A percentile compares a stretch with the other conserved stretches of the same genome.
phyloP scores from a whole-genome alignment of 1,284 basidiomycete species.

The Puccinia coronata region DNA sequence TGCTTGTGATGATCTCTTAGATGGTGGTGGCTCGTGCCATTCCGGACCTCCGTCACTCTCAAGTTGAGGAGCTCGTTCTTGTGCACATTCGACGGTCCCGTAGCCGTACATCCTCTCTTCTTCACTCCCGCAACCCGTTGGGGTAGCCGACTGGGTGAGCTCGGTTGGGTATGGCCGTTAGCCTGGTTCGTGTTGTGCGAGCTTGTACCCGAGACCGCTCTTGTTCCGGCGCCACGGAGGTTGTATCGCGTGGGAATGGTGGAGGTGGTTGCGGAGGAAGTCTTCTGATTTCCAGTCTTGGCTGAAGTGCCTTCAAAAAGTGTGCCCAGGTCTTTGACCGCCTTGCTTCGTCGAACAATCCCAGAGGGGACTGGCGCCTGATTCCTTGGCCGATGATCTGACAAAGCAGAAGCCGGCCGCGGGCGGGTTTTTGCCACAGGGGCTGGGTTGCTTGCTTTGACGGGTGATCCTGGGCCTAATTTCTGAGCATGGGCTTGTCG shows the following conservation, averaged over 20 bases:
- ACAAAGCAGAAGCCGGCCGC: slow-evolving; percentile 32
- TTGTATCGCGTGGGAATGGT: slow-evolving; percentile 26
- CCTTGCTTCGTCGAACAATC: slow-evolving; percentile 25
- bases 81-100: slow-evolving; percentile 5
- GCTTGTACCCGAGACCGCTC: slow-evolving; percentile 41
- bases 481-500: slow-evolving; percentile 17
- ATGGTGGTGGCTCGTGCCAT: slow-evolving; percentile 22
- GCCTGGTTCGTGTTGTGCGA: neutral
- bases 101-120: slow-evolving; percentile 36
- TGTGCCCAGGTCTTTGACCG: slow-evolving; percentile 38
- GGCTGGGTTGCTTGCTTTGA: slow-evolving; percentile 6
- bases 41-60: neutral
- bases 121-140: slow-evolving; percentile 19
- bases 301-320: slow-evolving; percentile 29
- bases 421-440: neutral
- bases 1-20: slow-evolving; percentile 5
- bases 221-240: neutral
- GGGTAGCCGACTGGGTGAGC: slow-evolving; percentile 14
- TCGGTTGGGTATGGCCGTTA: neutral
- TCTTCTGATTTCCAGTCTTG: slow-evolving; percentile 2
- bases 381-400: slow-evolving; percentile 11
- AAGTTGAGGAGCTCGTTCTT: slow-evolving; percentile 26
- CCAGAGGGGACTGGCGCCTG: neutral
- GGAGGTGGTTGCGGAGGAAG: slow-evolving; percentile 1
- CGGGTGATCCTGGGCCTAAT: slow-evolving; percentile 7